These are phyloP conservation scores for Volvox carteri DNA, from an alignment of 163 green algal species.

Conservation along the genomic window DNA sequence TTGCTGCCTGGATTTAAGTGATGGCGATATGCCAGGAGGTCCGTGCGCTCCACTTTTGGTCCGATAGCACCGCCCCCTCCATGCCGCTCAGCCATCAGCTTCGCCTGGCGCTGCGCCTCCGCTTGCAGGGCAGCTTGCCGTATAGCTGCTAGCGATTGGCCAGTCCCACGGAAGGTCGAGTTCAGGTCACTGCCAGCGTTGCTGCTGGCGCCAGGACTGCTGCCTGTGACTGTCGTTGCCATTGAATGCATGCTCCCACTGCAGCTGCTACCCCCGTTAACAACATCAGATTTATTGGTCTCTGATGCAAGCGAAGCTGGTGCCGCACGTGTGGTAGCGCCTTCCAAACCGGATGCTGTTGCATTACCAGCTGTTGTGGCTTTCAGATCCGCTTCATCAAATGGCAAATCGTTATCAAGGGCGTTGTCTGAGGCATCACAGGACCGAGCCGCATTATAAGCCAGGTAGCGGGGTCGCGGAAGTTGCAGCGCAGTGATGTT, in stretches of 20 bases:
- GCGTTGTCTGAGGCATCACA: neutral
- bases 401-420: neutral
- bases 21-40: neutral
- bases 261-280: neutral
- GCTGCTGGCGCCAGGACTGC: neutral
- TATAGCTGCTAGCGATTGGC: slow-evolving; percentile 35
- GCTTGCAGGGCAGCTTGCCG: slow-evolving; percentile 36
- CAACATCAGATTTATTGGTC: neutral
- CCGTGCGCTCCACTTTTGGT: neutral
- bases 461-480: slow-evolving; percentile 1
- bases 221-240: neutral
- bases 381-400: neutral
- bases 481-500: neutral
- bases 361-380: neutral
- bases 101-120: slow-evolving; percentile 14
- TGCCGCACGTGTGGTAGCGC: neutral
- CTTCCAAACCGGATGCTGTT: neutral
- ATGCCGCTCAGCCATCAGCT: slow-evolving; percentile 38
- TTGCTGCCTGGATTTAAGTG: neutral
- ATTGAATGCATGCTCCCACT: neutral
- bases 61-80: slow-evolving; percentile 24
- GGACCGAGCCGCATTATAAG: neutral
- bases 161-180: neutral
- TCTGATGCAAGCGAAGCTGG: neutral
- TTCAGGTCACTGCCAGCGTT: neutral